Conservation (phyloP, 345 rosid species). For the Trapa incisa region DNA sequence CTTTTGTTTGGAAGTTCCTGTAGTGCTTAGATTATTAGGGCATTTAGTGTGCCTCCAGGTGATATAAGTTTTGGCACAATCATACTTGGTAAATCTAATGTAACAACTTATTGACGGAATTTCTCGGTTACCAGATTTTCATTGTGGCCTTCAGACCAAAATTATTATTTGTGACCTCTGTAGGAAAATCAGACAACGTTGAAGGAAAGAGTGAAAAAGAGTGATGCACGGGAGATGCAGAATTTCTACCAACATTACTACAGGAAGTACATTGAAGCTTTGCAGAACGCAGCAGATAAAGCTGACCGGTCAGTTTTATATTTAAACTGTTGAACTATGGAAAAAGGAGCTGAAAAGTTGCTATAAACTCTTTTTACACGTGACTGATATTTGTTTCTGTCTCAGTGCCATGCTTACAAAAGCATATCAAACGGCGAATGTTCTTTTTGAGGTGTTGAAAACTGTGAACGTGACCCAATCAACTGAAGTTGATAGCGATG, state of each 20-base stretch:
- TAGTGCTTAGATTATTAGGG: neutral
- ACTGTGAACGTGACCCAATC: constrained; percentile 93
- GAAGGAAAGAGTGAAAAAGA: constrained; percentile 58
- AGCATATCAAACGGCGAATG: constrained; percentile 99
- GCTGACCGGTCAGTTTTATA: constrained; percentile 27
- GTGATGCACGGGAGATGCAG: constrained; percentile 97
- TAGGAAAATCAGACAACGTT: constrained; percentile 85
- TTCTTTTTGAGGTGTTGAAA: constrained; percentile 95
- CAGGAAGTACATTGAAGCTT: constrained; percentile 72
- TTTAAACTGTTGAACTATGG: neutral
- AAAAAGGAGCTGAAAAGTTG: neutral
- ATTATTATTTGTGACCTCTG: neutral
- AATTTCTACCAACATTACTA: constrained; percentile 72
- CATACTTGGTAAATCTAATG: neutral
- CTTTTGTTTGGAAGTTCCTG: neutral
- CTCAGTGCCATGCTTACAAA: constrained; percentile 94
- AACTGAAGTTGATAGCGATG: constrained; percentile 94
- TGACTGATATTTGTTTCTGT: neutral
- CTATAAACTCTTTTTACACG: neutral
- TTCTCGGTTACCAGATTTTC: neutral
- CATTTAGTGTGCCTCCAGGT: neutral
- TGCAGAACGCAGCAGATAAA: constrained; percentile 81
- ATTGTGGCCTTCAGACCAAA: neutral
- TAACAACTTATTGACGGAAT: neutral
- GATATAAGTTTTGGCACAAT: neutral